Conservation (phyloP, 2,329 filamentous ascomycete species). For the Penicillium sclerotiorum region DNA sequence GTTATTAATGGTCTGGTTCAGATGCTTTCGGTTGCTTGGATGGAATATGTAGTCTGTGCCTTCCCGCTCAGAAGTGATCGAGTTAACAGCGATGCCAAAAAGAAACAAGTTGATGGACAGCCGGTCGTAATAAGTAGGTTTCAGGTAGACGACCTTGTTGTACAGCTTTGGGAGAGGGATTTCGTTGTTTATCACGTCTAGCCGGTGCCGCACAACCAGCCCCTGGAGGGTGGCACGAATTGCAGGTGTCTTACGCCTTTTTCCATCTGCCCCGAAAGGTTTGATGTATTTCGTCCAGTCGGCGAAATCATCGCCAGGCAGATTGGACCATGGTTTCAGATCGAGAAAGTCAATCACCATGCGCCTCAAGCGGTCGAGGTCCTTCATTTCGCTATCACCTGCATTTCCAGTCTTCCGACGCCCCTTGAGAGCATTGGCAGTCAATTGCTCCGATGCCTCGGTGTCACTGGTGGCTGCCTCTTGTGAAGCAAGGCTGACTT, state of each 20-base stretch:
- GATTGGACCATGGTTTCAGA: conserved; percentile 76
- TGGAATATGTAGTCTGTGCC: conserved; percentile 92
- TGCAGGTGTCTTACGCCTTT: conserved; percentile 43
- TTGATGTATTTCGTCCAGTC: conserved; percentile 77
- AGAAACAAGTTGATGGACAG: conserved; percentile 82
- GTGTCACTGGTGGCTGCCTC: conserved; percentile 41
- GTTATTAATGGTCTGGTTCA: conserved; percentile 73
- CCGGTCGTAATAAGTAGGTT: conserved; percentile 83
- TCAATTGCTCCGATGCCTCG: conserved; percentile 34
- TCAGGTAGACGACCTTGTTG: conserved; percentile 71
- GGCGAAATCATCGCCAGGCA: conserved; percentile 58
- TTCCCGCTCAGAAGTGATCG: conserved; percentile 80
- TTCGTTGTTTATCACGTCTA: conserved; percentile 68
- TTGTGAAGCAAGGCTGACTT: conserved; percentile 57
- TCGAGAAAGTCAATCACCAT: conserved; percentile 72
- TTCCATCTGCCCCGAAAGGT: conserved; percentile 60
- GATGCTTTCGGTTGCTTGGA: conserved; percentile 66
- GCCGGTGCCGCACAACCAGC: conserved; percentile 77
- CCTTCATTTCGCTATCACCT: conserved; percentile 59
- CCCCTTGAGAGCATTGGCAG: conserved; percentile 34
- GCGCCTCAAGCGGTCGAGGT: conserved; percentile 67
- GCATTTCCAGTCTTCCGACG: conserved; percentile 45
- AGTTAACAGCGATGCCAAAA: conserved; percentile 81
- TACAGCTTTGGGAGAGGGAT: conserved; percentile 69
- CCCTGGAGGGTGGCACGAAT: conserved; percentile 72